A percentile compares a stretch with the other conserved stretches of the same genome.
phyloP scores from a whole-genome alignment of 306 rosid species.

The Acacia melanoxylon region DNA sequence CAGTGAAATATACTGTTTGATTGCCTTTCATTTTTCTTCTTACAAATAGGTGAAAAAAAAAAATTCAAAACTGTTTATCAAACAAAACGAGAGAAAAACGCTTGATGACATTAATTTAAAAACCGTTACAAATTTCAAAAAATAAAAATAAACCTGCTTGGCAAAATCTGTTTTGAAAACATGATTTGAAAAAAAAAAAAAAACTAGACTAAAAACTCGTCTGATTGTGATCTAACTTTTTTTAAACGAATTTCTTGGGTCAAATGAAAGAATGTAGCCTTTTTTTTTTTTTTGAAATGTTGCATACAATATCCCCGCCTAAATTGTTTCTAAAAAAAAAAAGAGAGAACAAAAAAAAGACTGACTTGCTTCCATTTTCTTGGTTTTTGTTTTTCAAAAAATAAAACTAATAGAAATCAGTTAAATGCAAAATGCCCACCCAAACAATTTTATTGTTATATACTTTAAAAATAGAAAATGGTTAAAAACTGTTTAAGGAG shows the following conservation, averaged over 20 bases:
- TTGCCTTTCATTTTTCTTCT: background rate
- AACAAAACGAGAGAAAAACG: background rate
- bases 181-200: no score
- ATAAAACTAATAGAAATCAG: background rate
- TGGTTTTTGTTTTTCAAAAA: no score
- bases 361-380: background rate
- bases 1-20: background rate
- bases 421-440: background rate
- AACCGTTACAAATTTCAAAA: no score
- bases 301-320: background rate
- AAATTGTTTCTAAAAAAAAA: background rate
- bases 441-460: background rate
- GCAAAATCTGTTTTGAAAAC: background rate
- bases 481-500: background rate
- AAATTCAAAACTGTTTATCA: no score
- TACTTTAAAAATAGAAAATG: background rate
- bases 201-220: background rate
- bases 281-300: no score
- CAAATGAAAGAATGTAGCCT: no score
- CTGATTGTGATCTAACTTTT: background rate
- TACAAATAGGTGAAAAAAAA: background rate
- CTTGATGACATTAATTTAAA: no score
- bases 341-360: background rate
- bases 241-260: background rate
- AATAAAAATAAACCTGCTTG: background rate